Evolutionary conservation across 129 eudicot genomes (phyloP).

Genomic region (Flaveria sonorensis): DNA sequence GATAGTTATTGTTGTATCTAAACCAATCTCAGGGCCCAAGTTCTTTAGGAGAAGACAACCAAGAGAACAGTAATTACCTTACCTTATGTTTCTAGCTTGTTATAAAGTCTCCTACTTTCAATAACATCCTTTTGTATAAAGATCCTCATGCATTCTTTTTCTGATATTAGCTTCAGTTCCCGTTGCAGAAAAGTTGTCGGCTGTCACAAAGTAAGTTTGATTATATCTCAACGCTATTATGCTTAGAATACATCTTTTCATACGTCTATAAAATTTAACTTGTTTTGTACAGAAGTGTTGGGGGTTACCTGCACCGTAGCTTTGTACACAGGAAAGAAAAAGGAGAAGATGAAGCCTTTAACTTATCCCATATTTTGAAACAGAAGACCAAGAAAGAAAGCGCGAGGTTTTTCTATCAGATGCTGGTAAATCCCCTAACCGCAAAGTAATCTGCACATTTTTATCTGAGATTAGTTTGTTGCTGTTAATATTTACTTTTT

Average conservation of each 20-base stretch:
- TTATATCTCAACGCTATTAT: not conserved
- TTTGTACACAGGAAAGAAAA: conserved; percentile 35
- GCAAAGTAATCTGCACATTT: not conserved
- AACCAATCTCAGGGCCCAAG: conserved; percentile 46
- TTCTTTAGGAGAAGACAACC: conserved; percentile 41
- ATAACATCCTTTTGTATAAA: conserved; percentile 3
- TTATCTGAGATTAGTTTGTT: not conserved
- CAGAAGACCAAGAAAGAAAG: conserved; percentile 59
- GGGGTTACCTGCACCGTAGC: conserved; percentile 35
- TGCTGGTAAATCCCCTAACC: conserved; percentile 56
- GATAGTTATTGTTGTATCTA: not conserved
- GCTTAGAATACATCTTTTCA: not conserved
- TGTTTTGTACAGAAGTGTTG: conserved; percentile 52
- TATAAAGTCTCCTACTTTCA: conserved; percentile 11
- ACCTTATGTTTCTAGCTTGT: not conserved
- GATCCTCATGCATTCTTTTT: conserved; percentile 2
- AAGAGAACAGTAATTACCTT: conserved; percentile 43
- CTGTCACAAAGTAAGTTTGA: conserved; percentile 60
- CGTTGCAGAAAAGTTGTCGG: conserved; percentile 59
- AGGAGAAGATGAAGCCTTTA: conserved; percentile 49
- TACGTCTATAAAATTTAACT: not conserved
- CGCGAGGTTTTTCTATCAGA: conserved; percentile 73
- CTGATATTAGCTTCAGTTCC: conserved; percentile 17
- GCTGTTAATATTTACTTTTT: not conserved
- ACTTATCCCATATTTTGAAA: conserved; percentile 49